Percentiles rank a stretch among this genome's conserved stretches.
Conservation (phyloP, 768 basidiomycete species). For the Jaapia argillacea region DNA sequence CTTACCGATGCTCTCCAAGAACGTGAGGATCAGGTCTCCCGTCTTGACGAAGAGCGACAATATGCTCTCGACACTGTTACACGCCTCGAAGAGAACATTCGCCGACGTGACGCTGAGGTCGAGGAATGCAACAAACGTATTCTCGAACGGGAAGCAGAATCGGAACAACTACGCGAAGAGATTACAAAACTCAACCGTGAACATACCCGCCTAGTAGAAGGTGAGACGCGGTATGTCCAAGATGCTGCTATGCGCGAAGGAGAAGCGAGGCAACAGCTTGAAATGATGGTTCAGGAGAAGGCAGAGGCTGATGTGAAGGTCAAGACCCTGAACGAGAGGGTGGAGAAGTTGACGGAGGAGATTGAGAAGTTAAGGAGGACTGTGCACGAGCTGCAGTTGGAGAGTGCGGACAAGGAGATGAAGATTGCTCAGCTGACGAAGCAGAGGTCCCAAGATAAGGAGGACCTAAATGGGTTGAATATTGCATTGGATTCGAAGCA, state of each 20-base stretch:
- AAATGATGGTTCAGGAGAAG: constrained; percentile 40
- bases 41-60: constrained; percentile 45
- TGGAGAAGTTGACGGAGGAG: constrained; percentile 43
- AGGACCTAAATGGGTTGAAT: constrained; percentile 77
- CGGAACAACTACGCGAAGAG: constrained; percentile 44
- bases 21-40: constrained; percentile 38
- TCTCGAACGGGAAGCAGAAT: constrained; percentile 38
- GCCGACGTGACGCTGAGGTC: constrained; percentile 47
- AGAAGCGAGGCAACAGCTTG: constrained; percentile 35
- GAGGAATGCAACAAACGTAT: constrained; percentile 35
- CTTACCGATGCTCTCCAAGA: constrained; percentile 41
- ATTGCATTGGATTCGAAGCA: constrained; percentile 92
- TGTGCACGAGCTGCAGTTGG: constrained; percentile 63
- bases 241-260: constrained; percentile 37
- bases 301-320: constrained; percentile 46
- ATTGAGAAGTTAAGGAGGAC: constrained; percentile 49
- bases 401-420: constrained; percentile 79
- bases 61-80: constrained; percentile 40
- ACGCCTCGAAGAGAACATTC: constrained; percentile 48
- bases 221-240: constrained; percentile 35
- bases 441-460: constrained; percentile 54
- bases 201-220: constrained; percentile 36
- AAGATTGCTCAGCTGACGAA: constrained; percentile 66
- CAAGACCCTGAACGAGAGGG: constrained; percentile 36
- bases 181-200: constrained; percentile 45